Conservation (phyloP, 352 stramenopile genomes). For the Globisporangium alternatum region DNA sequence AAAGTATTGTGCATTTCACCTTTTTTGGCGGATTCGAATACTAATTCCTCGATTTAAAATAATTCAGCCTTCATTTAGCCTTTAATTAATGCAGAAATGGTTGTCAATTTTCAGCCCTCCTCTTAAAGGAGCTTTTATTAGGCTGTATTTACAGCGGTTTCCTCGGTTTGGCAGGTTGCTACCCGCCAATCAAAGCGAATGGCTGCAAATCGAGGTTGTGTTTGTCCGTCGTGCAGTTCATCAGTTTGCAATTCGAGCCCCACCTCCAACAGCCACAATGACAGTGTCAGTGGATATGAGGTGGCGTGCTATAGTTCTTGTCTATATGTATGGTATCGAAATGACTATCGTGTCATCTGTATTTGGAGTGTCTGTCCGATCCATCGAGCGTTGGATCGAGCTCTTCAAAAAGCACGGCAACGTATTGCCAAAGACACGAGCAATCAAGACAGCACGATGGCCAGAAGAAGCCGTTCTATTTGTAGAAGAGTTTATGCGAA, state of each 20-base stretch:
- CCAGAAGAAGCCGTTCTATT: neutral
- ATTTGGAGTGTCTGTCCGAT: neutral
- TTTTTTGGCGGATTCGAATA: neutral
- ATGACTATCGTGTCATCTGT: neutral
- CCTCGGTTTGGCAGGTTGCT: constrained; percentile 13
- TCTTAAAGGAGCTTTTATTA: too few relatives aligned
- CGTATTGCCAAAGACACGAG: neutral
- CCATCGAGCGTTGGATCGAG: neutral
- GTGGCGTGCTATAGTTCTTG: neutral
- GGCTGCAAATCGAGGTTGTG: too few relatives aligned
- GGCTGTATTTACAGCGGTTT: too few relatives aligned
- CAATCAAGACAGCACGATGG: neutral
- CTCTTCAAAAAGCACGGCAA: neutral
- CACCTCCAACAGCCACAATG: constrained; percentile 37
- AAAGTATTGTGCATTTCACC: neutral
- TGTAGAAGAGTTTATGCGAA: neutral
- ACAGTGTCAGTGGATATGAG: neutral
- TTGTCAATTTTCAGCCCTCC: too few relatives aligned
- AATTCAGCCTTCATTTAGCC: too few relatives aligned
- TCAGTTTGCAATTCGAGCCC: neutral
- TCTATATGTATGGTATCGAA: neutral
- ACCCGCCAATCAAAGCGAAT: neutral
- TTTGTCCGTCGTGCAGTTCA: too few relatives aligned
- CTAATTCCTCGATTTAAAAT: constrained; percentile 1
- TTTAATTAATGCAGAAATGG: too few relatives aligned